phyloP scores from a whole-genome alignment of 495 filamentous ascomycete genomes.

The Hypoxylon cercidicola region DNA sequence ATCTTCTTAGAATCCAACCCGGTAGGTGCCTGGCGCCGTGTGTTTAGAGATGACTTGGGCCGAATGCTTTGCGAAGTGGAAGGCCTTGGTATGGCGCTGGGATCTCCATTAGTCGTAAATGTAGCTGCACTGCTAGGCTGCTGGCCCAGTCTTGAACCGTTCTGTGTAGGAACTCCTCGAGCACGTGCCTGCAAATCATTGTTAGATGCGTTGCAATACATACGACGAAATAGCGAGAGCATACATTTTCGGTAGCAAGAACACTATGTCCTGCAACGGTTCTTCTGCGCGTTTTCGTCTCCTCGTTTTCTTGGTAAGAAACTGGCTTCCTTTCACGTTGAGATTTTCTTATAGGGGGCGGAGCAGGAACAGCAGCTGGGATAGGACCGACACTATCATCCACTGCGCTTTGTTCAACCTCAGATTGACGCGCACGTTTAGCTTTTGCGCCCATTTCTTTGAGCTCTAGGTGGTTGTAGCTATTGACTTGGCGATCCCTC shows the following conservation, averaged over 20 bases:
- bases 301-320: conserved; percentile 61
- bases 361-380: conserved; percentile 48
- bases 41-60: conserved; percentile 52
- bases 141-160: conserved; percentile 39
- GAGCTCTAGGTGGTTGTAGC: conserved; percentile 79
- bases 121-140: conserved; percentile 53
- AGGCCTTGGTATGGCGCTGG: conserved; percentile 45
- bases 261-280: conserved; percentile 70
- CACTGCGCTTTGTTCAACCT: conserved; percentile 42
- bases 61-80: conserved; percentile 52
- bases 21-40: conserved; percentile 41
- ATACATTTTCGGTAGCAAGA: conserved; percentile 59
- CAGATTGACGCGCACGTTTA: conserved; percentile 70
- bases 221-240: conserved; percentile 11
- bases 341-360: conserved; percentile 70
- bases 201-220: conserved; percentile 9
- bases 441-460: conserved; percentile 70
- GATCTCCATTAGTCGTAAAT: conserved; percentile 20
- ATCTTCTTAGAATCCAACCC: conserved; percentile 57
- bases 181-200: conserved; percentile 44
- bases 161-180: conserved; percentile 50
- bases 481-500: conserved; percentile 71
- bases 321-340: conserved; percentile 75
- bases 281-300: conserved; percentile 67
- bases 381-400: conserved; percentile 46